Conservation (phyloP, 2,329 filamentous ascomycete species). For the Fusarium sulawesiense region DNA sequence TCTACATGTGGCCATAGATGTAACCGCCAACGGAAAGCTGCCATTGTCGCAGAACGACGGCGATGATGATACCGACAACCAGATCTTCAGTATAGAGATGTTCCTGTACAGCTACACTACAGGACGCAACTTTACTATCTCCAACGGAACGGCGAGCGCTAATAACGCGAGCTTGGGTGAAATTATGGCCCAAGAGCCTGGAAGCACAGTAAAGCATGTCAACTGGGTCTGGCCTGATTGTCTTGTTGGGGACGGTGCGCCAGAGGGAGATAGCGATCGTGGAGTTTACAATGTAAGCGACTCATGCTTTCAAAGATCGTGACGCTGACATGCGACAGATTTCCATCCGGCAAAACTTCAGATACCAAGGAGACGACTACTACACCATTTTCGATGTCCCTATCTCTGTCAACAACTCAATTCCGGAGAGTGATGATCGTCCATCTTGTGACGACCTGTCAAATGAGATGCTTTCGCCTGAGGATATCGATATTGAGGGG, state of each 20-base stretch:
- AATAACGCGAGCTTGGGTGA: conserved; percentile 63
- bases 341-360: conserved; percentile 77
- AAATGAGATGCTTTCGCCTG: conserved; percentile 62
- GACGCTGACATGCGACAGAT: conserved; percentile 58
- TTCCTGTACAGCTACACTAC: conserved; percentile 74
- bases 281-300: conserved; percentile 71
- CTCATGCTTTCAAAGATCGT: neutral
- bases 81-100: conserved; percentile 72
- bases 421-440: conserved; percentile 57
- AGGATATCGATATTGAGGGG: conserved; percentile 56
- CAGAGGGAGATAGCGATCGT: conserved; percentile 57
- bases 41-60: conserved; percentile 66
- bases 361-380: conserved; percentile 70
- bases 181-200: conserved; percentile 71
- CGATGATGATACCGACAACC: conserved; percentile 63
- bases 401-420: conserved; percentile 74
- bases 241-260: conserved; percentile 69
- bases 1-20: conserved; percentile 74
- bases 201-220: conserved; percentile 78
- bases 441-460: conserved; percentile 62
- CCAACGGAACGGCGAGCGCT: conserved; percentile 67
- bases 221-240: conserved; percentile 79
- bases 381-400: conserved; percentile 80
- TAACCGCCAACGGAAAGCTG: conserved; percentile 73
- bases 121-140: conserved; percentile 74